A percentile compares a stretch with the other conserved stretches of the same genome.
These are phyloP conservation scores for Diaporthe sp. DNA, from an alignment of 2,329 filamentous ascomycete genomes.

Conservation along the genomic window DNA sequence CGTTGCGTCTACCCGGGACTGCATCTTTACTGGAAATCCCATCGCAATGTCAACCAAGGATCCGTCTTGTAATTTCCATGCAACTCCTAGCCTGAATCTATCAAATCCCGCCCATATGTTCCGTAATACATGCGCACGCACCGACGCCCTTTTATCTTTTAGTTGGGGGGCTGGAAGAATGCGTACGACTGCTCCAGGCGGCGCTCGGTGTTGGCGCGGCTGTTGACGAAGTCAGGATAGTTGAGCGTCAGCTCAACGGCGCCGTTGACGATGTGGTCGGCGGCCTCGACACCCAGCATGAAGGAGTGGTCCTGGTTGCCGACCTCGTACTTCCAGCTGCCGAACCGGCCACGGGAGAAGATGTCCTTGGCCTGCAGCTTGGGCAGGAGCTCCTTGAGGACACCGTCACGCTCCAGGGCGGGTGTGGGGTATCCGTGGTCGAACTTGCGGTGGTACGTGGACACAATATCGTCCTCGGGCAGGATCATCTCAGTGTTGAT, in stretches of 20 bases:
- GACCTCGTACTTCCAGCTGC: conserved; percentile 95
- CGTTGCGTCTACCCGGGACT: conserved; percentile 32
- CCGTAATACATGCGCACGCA: conserved; percentile 37
- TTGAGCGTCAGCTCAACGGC: conserved; percentile 93
- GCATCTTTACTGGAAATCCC: conserved; percentile 21
- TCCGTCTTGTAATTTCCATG: conserved; percentile 39
- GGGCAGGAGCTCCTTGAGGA: conserved; percentile 91
- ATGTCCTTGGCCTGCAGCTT: conserved; percentile 93
- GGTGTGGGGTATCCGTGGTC: conserved; percentile 99
- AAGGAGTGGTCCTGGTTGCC: conserved; percentile 98
- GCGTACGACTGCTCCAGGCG: conserved; percentile 67
- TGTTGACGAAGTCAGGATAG: conserved; percentile 97
- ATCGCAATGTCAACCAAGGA: conserved; percentile 36
- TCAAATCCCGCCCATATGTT: conserved; percentile 36
- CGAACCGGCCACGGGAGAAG: conserved; percentile 95
- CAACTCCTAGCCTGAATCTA: conserved; percentile 42
- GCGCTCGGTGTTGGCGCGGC: conserved; percentile 76
- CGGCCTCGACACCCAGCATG: conserved; percentile 96
- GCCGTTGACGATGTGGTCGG: conserved; percentile 89
- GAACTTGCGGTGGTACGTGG: conserved; percentile 97
- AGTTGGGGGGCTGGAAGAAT: conserved; percentile 47
- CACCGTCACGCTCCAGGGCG: conserved; percentile 92
- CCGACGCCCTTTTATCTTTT: not conserved
- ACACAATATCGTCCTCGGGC: conserved; percentile 93
- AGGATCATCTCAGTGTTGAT: conserved; percentile 98